Percentiles rank a stretch among this genome's conserved stretches.
Evolutionary conservation across 2,329 filamentous ascomycete genomes (phyloP).

Genomic region (Nigrospora osmanthi): DNA sequence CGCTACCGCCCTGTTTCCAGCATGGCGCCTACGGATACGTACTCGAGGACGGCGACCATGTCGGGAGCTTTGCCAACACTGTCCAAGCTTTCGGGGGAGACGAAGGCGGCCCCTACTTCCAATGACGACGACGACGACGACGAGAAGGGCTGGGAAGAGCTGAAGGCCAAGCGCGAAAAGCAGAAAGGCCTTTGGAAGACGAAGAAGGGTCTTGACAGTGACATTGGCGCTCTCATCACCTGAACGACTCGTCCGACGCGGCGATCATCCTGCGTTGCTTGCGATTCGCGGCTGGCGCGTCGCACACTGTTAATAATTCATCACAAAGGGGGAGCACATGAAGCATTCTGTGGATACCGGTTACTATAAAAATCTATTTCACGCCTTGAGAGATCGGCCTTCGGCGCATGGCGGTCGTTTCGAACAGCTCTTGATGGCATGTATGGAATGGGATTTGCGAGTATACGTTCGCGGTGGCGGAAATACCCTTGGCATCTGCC

Average conservation of each 20-base stretch:
- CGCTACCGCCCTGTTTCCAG: slow-evolving; percentile 87
- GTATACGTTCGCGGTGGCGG: no score
- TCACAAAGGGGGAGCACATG: no score
- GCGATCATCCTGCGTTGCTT: no score
- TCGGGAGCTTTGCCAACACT: slow-evolving; percentile 29
- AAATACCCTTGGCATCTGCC: no score
- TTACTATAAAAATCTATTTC: no score
- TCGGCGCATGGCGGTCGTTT: no score
- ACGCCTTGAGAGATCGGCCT: no score
- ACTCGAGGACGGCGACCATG: slow-evolving; percentile 33
- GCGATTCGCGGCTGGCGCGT: no score
- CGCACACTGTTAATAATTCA: no score
- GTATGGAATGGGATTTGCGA: no score
- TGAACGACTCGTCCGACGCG: slow-evolving; percentile 7
- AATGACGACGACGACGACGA: slow-evolving; percentile 48
- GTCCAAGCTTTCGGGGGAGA: slow-evolving; percentile 29
- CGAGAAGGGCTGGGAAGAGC: slow-evolving; percentile 61
- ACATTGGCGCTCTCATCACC: slow-evolving; percentile 40
- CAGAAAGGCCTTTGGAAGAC: slow-evolving; percentile 58
- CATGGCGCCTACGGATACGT: slow-evolving; percentile 28
- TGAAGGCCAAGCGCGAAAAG: slow-evolving; percentile 62
- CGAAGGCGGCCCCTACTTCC: slow-evolving; percentile 29
- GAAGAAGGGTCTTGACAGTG: slow-evolving; percentile 46
- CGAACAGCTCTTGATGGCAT: no score
- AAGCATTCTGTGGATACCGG: no score